phyloP scores from a whole-genome alignment of 2,329 filamentous ascomycete genomes.

The Exophiala viscosa region DNA sequence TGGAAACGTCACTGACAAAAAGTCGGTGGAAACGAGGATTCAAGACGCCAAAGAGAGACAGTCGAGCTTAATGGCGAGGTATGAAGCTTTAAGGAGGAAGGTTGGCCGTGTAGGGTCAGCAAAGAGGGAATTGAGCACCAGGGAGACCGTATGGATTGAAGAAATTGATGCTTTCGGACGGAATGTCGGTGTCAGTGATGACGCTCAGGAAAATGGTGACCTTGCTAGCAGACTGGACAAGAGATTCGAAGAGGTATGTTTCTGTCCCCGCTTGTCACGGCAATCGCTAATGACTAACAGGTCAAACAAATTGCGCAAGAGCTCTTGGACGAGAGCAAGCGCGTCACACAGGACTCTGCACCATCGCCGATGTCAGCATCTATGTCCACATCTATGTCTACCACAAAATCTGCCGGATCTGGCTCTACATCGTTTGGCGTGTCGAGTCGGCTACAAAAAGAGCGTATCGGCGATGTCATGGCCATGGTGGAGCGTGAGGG shows the following conservation, averaged over 20 bases:
- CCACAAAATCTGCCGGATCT: background rate
- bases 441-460: slow-evolving; percentile 38
- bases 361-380: slow-evolving; percentile 26
- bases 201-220: slow-evolving; percentile 18
- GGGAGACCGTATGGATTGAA: slow-evolving; percentile 43
- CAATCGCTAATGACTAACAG: slow-evolving; percentile 25
- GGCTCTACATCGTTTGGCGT: slow-evolving; percentile 10
- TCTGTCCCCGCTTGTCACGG: background rate
- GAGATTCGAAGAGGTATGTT: slow-evolving; percentile 41
- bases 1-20: slow-evolving; percentile 32
- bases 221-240: slow-evolving; percentile 28
- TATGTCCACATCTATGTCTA: slow-evolving; percentile 27
- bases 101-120: slow-evolving; percentile 36
- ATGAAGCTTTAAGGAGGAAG: slow-evolving; percentile 44
- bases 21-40: slow-evolving; percentile 39
- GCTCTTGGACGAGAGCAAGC: slow-evolving; percentile 34
- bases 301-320: slow-evolving; percentile 39
- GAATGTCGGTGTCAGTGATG: slow-evolving; percentile 33
- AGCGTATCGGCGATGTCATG: slow-evolving; percentile 47
- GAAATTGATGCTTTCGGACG: slow-evolving; percentile 41
- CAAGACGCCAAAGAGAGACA: slow-evolving; percentile 40
- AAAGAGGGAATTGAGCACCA: slow-evolving; percentile 44
- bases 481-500: slow-evolving; percentile 48
- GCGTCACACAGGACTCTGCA: slow-evolving; percentile 13
- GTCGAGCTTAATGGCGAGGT: slow-evolving; percentile 38